Evolutionary conservation across 768 basidiomycete genomes (phyloP), one percentile per base, ranked within the genome.

Genomic region (Leucocoprinus sp.): DNA sequence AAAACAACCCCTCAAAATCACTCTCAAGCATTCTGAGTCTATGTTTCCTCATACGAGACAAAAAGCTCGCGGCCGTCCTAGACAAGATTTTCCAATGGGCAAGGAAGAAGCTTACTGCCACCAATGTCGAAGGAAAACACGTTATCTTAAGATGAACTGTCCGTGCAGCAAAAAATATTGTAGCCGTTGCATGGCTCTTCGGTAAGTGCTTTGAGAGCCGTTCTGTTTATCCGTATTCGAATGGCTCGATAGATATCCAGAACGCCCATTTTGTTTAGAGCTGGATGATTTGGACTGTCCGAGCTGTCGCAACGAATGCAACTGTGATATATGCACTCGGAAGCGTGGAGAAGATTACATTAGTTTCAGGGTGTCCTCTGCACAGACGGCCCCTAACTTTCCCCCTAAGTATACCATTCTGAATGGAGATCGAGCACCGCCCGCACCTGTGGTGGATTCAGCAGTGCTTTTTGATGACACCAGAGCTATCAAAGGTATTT

Each of bases 311-410:
- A 29, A 45, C 14, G 24, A 26, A 17, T 50, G 49, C 22, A 50
- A 39, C 27, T 50, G 49, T 26, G 49, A 50, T 7, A 4, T 22
- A 11, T 50, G 49, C 33, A 33, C 40, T 2, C 43, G 49, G 19
- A 43, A 41, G 23, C 49, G 49, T 3, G 49, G 49, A 22, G 49
- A 50, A 23, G 49, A 33, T 4, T 50, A 43, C 23, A 34, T 50
- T 15, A 37, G 36, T 26, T 34, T 47, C 9, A 40, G 17, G 21
- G 23, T 34, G n/a, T 41, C 31, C 5, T 4, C n/a, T 14, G 31
- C 31, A 4, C 31, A 31, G n/a, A 14, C 31, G 31, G 31, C 9
- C n/a, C 9, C 9, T n/a, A 8, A 8, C 9, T 31, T 31, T 4
- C 31, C 31, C n/a, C 31, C 31, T 12, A 31, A n/a, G n/a, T n/a